Conservation (phyloP, 345 rosid species). For the Xanthoceras sorbifolium region DNA sequence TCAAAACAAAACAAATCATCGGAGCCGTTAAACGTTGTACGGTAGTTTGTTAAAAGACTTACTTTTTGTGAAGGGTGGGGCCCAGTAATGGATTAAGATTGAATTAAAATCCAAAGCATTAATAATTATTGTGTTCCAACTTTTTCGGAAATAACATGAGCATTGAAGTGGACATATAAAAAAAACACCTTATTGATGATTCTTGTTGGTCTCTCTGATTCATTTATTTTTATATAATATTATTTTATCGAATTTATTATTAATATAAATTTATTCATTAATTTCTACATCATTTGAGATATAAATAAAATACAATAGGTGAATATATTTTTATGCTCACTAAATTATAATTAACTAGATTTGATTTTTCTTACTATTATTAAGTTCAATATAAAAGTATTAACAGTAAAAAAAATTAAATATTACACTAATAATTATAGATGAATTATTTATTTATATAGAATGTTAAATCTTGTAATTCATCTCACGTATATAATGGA, state of each 20-base stretch:
- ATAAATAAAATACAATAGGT: no score
- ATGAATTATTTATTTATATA: background rate
- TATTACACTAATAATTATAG: background rate
- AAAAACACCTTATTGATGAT: background rate
- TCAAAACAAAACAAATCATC: background rate
- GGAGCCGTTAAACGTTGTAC: background rate
- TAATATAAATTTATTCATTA: no score
- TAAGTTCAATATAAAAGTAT: no score
- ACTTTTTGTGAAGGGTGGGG: background rate
- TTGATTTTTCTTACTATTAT: no score
- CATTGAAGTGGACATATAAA: conserved; percentile 28
- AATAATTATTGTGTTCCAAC: conserved; percentile 30
- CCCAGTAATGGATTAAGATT: background rate
- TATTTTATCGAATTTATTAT: background rate
- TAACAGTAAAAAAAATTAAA: no score
- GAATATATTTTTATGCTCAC: background rate
- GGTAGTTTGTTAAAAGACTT: background rate
- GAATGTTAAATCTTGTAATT: background rate
- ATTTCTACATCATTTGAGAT: no score
- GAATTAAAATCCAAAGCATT: conserved; percentile 20
- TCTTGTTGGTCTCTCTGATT: background rate
- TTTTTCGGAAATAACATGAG: conserved; percentile 28
- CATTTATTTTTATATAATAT: background rate
- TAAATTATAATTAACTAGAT: no score
- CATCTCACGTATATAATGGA: no score